Evolutionary conservation across 2,329 filamentous ascomycete species (phyloP).

Genomic region (Arthrocladium fulminans): DNA sequence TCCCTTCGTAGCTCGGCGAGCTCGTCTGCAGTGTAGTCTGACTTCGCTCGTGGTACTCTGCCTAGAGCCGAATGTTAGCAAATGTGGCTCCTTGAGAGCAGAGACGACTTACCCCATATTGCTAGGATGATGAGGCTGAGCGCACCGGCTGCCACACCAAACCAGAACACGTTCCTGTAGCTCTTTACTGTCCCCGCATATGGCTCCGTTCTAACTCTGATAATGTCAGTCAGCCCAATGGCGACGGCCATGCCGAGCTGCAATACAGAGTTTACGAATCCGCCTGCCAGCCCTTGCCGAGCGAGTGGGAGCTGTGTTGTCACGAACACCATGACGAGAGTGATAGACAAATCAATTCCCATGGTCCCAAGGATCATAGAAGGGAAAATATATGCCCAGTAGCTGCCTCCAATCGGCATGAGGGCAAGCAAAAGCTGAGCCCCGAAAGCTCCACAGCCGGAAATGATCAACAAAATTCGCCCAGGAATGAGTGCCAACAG

Average conservation of each 20-base stretch:
- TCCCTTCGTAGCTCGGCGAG: slow-evolving; percentile 29
- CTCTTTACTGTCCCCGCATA: slow-evolving; percentile 40
- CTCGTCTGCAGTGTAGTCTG: slow-evolving; percentile 51
- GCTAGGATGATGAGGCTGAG: slow-evolving; percentile 46
- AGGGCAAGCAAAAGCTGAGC: slow-evolving; percentile 56
- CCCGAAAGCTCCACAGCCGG: slow-evolving; percentile 50
- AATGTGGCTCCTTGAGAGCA: too few species aligned
- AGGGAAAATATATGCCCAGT: slow-evolving; percentile 69
- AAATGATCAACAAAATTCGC: slow-evolving; percentile 53
- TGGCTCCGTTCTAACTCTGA: slow-evolving; percentile 14
- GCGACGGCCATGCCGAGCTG: slow-evolving; percentile 65
- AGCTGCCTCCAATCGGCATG: slow-evolving; percentile 48
- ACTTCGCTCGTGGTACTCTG: slow-evolving; percentile 48
- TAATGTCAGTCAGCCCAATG: slow-evolving; percentile 61
- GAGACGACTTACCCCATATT: slow-evolving; percentile 46
- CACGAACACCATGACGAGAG: slow-evolving; percentile 67
- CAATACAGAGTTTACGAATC: slow-evolving; percentile 59
- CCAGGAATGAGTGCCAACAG: slow-evolving; percentile 59
- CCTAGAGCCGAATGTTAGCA: too few species aligned
- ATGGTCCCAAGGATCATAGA: slow-evolving; percentile 54
- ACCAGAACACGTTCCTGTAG: slow-evolving; percentile 50
- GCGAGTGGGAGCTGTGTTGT: slow-evolving; percentile 59
- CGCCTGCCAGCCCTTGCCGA: slow-evolving; percentile 63
- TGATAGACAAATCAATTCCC: slow-evolving; percentile 67
- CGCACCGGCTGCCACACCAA: slow-evolving; percentile 49